These are phyloP conservation scores for Lepraria neglecta DNA, from an alignment of 495 filamentous ascomycete species.

Conservation along the genomic window DNA sequence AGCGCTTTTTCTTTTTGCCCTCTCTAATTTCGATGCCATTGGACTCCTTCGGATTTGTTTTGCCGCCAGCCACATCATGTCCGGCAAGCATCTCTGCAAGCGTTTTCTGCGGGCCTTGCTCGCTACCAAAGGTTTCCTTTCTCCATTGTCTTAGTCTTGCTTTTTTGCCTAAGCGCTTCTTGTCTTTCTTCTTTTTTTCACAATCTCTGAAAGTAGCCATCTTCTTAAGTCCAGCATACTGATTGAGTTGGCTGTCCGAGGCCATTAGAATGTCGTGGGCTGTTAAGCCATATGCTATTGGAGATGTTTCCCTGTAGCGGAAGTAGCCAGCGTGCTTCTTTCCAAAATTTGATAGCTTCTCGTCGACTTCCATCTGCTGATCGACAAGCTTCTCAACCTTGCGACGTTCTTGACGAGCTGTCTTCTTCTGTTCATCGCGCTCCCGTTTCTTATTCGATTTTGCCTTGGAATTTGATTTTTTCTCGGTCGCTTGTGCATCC, in stretches of 20 bases:
- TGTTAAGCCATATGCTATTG: slow-evolving; percentile 80
- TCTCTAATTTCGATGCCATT: slow-evolving; percentile 43
- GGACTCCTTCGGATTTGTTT: slow-evolving; percentile 11
- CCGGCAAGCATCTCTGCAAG: slow-evolving; percentile 25
- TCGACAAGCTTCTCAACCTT: slow-evolving; percentile 86
- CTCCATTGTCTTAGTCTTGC: slow-evolving; percentile 84
- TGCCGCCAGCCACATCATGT: slow-evolving; percentile 5
- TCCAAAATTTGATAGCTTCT: slow-evolving; percentile 50
- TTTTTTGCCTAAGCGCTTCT: slow-evolving; percentile 86
- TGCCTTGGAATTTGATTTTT: slow-evolving; percentile 36
- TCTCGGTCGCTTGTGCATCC: slow-evolving; percentile 6
- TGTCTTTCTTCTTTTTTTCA: slow-evolving; percentile 81
- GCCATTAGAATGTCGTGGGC: slow-evolving; percentile 89
- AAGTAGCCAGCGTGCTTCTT: slow-evolving; percentile 56
- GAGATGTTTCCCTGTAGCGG: slow-evolving; percentile 90
- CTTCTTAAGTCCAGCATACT: slow-evolving; percentile 90
- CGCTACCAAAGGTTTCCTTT: slow-evolving; percentile 80
- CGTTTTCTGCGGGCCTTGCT: slow-evolving; percentile 48
- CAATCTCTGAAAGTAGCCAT: slow-evolving; percentile 79
- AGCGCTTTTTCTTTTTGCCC: slow-evolving; percentile 43
- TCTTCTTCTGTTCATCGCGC: slow-evolving; percentile 57
- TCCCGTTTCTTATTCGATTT: slow-evolving; percentile 36
- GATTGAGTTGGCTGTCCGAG: slow-evolving; percentile 76
- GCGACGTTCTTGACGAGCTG: slow-evolving; percentile 67
- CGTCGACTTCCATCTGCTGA: slow-evolving; percentile 65